phyloP scores from a whole-genome alignment of 129 eudicot genomes.

The Lactuca saligna region DNA sequence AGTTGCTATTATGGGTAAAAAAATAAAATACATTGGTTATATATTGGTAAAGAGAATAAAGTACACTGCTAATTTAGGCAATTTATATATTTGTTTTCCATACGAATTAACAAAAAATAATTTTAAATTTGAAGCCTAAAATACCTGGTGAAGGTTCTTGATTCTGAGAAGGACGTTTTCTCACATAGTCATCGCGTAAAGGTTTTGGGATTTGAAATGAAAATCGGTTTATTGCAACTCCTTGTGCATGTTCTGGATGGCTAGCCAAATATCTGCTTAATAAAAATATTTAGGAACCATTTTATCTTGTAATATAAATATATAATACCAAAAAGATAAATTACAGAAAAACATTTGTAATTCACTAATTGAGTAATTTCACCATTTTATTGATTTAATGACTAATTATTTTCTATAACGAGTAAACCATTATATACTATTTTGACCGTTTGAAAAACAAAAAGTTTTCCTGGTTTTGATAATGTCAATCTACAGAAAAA shows the following conservation, averaged over 20 bases:
- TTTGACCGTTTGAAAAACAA: background rate
- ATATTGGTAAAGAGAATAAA: too few species aligned
- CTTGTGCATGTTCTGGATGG: conserved; percentile 54
- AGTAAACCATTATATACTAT: background rate
- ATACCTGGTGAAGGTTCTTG: conserved; percentile 52
- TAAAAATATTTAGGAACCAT: conserved; percentile 11
- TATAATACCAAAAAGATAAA: too few species aligned
- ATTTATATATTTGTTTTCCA: too few species aligned
- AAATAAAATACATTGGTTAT: background rate
- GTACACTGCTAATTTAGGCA: too few species aligned
- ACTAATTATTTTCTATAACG: background rate
- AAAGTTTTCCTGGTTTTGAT: background rate
- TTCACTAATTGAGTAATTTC: background rate
- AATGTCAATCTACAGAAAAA: too few species aligned
- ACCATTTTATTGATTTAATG: background rate
- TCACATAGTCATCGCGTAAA: conserved; percentile 60
- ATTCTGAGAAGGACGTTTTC: conserved; percentile 48
- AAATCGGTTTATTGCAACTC: conserved; percentile 52
- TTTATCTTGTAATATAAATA: background rate
- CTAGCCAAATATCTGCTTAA: conserved; percentile 49
- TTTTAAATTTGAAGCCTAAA: background rate
- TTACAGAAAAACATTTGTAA: too few species aligned
- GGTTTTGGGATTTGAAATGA: conserved; percentile 87
- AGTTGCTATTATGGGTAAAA: too few species aligned
- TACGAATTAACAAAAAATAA: background rate